phyloP scores from a whole-genome alignment of 306 rosid genomes.

The Vigna reflexopilosa region DNA sequence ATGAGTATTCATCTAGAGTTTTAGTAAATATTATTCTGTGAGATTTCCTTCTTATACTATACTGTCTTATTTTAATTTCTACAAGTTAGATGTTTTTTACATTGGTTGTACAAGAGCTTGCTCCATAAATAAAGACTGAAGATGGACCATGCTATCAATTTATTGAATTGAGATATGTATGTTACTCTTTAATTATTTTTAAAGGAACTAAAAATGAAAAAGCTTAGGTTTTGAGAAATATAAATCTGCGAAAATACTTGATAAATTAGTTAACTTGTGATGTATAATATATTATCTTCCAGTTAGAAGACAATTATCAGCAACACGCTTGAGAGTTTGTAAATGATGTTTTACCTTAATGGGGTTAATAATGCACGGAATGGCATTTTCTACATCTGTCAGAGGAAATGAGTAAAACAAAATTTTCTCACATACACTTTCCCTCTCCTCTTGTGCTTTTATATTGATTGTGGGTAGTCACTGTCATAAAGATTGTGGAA shows the following conservation, averaged over 20 bases:
- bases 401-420: no score
- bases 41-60: conserved; percentile 2
- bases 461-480: neutral
- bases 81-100: neutral
- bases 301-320: neutral
- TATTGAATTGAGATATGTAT: conserved; percentile 1
- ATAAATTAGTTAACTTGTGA: neutral
- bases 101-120: conserved; percentile 10
- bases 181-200: neutral
- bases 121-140: neutral
- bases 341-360: neutral
- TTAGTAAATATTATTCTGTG: conserved; percentile 12
- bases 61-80: conserved; percentile 10
- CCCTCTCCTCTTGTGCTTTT: neutral
- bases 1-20: neutral
- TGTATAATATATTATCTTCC: conserved; percentile 14
- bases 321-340: neutral
- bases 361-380: neutral
- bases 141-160: neutral
- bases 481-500: conserved; percentile 2
- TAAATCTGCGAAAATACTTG: neutral
- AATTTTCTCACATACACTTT: no score
- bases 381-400: neutral
- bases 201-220: neutral
- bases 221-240: neutral